phyloP scores from a whole-genome alignment of 495 filamentous ascomycete genomes.

The Terfezia boudieri region DNA sequence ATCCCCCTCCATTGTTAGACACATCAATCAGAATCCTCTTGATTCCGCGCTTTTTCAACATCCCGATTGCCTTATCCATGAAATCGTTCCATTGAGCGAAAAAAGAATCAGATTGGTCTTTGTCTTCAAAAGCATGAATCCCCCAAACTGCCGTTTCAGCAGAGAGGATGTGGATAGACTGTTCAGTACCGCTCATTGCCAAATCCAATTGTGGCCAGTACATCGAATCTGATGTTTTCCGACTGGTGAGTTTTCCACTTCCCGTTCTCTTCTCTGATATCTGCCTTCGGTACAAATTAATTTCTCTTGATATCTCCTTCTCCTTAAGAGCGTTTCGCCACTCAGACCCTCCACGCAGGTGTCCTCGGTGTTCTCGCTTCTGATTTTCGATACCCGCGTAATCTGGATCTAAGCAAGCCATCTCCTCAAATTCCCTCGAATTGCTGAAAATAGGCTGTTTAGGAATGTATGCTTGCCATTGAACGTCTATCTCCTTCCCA shows the following conservation, averaged over 20 bases:
- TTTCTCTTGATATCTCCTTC: neutral
- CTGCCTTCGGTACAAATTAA: neutral
- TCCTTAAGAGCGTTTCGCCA: neutral
- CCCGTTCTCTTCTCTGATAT: neutral
- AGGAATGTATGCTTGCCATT: conserved; percentile 1
- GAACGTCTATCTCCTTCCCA: conserved; percentile 6
- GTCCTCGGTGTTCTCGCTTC: neutral
- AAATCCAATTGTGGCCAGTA: neutral
- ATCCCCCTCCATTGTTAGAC: conserved; percentile 9
- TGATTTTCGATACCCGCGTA: neutral
- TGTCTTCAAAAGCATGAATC: neutral
- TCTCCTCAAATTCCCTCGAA: neutral
- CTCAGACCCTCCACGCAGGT: neutral
- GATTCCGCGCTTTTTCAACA: neutral
- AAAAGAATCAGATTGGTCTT: neutral
- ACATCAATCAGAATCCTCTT: conserved; percentile 11
- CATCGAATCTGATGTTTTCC: neutral
- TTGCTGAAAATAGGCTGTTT: neutral
- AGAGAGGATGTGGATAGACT: conserved; percentile 4
- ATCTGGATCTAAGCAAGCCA: neutral
- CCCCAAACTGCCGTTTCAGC: conserved; percentile 5
- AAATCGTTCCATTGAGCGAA: neutral
- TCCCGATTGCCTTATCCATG: conserved; percentile 1
- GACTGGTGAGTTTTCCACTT: neutral
- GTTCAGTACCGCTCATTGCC: neutral